Base-by-base conservation (phyloP, 164 flowering plant species). In the Kalanchoe fedtschenkoi region DNA sequence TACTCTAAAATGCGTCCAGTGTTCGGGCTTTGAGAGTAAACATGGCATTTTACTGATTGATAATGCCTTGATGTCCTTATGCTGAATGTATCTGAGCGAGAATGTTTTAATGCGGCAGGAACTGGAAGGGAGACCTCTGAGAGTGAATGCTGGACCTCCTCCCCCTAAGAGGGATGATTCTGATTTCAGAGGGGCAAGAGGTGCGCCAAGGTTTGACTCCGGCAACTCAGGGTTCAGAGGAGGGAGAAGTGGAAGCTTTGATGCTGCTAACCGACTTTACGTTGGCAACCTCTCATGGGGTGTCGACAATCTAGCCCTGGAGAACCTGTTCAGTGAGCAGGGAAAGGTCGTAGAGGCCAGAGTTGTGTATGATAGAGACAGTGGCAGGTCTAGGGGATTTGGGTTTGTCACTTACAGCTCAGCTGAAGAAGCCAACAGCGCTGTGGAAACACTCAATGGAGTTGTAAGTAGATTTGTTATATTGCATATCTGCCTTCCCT, bases 281-380 rank as follows among this genome's bases (percentile, higher is more conserved):
- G 60, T 56, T n/a, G 60, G 60, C 6, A 56, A 56, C 60, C 60
- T 56, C 14, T 56, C 60, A 14, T 56, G 60, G 60, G 60, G 34
- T 56, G 60, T 56, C 29, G 60, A 56, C 60, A 56, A 56, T 33
- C 21, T 30, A 33, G 60, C 60, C 35, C 60, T 56, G 28, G 60
- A 56, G 35, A 56, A 28, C 35, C 21, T 56, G 35, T 56, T 56
- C 35, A 56, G 60, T 9, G 60, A 56, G 60, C 60, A 56, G 60
- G 60, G 60, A 29, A 56, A 56, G 32, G 60, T 56, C 24, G 35
- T 33, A 17, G 60, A 56, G 29, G 60, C 60, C 9, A 56, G 60
- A 33, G 60, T 56, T 4, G 60, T 56, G n/a, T 56, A 29, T 17
- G 60, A 56, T n/a, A 29, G 60, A 34, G 60, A 56, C 21, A 56